Percentiles rank a stretch among this genome's conserved stretches.
Conservation (phyloP, 371 early-diverging fungal genomes). For the Rhizomucor pusillus region DNA sequence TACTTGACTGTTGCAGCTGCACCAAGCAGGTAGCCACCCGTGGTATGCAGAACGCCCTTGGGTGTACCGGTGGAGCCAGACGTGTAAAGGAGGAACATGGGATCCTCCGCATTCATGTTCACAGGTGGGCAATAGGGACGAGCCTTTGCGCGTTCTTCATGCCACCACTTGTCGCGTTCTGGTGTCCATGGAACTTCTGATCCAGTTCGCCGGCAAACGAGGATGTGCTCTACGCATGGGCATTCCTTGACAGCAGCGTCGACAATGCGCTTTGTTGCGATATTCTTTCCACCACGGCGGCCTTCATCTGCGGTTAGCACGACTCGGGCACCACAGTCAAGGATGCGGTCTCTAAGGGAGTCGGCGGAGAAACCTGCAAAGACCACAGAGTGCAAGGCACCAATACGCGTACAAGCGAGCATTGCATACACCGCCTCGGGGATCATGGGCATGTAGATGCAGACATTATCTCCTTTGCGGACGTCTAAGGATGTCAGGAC, state of each 20-base stretch:
- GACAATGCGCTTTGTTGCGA: constrained; percentile 89
- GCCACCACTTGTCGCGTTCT: constrained; percentile 89
- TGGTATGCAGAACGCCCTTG: constrained; percentile 92
- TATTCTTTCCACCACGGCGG: constrained; percentile 88
- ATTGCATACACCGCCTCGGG: constrained; percentile 92
- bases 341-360: constrained; percentile 83
- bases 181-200: constrained; percentile 66
- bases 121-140: constrained; percentile 81
- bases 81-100: constrained; percentile 97
- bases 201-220: constrained; percentile 89
- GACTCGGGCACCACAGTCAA: constrained; percentile 75
- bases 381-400: constrained; percentile 87
- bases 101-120: constrained; percentile 88
- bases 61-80: constrained; percentile 97
- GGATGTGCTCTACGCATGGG: constrained; percentile 76
- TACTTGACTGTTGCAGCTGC: constrained; percentile 89
- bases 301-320: constrained; percentile 91
- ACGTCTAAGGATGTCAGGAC: constrained; percentile 77
- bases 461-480: constrained; percentile 90
- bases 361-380: constrained; percentile 94
- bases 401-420: constrained; percentile 95
- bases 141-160: constrained; percentile 75
- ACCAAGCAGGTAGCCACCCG: constrained; percentile 95
- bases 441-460: constrained; percentile 98
- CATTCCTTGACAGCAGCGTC: constrained; percentile 81